Evolutionary conservation across 257 asterid genomes (phyloP).

Genomic region (Primulina huaijiensis): DNA sequence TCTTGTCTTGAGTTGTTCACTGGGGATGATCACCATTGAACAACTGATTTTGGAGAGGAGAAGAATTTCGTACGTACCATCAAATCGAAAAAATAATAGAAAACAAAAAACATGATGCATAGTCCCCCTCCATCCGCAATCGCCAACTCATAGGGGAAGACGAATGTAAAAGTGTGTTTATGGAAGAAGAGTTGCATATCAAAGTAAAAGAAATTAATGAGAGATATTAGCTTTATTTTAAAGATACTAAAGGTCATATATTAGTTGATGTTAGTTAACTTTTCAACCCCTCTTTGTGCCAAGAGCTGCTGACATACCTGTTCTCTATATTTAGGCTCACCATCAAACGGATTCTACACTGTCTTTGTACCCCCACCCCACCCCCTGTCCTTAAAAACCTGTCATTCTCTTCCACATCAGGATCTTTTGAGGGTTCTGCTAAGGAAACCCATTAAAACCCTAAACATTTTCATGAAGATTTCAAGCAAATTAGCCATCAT

Average conservation of each 20-base stretch:
- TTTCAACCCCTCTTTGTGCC: background rate
- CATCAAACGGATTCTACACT: background rate
- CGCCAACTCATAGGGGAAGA: too few species aligned
- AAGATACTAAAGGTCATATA: background rate
- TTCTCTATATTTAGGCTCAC: background rate
- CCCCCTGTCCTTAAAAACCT: background rate
- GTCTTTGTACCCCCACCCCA: background rate
- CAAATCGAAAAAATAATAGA: too few species aligned
- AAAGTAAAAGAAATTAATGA: too few species aligned
- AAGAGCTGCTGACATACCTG: background rate
- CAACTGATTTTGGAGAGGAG: too few species aligned
- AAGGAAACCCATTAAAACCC: background rate
- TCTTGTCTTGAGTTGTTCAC: too few species aligned
- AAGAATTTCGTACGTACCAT: too few species aligned
- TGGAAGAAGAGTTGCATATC: too few species aligned
- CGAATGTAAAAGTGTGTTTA: too few species aligned
- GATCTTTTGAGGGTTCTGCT: background rate
- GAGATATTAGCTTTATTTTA: too few species aligned
- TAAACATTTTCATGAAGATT: conserved; percentile 20
- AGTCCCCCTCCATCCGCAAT: too few species aligned
- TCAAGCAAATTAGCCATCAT: conserved; percentile 21
- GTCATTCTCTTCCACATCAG: background rate
- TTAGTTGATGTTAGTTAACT: background rate
- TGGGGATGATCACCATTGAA: too few species aligned
- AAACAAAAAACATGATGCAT: too few species aligned